Base-by-base conservation (phyloP, 164 flowering plant species). In the Vitis rupestris region DNA sequence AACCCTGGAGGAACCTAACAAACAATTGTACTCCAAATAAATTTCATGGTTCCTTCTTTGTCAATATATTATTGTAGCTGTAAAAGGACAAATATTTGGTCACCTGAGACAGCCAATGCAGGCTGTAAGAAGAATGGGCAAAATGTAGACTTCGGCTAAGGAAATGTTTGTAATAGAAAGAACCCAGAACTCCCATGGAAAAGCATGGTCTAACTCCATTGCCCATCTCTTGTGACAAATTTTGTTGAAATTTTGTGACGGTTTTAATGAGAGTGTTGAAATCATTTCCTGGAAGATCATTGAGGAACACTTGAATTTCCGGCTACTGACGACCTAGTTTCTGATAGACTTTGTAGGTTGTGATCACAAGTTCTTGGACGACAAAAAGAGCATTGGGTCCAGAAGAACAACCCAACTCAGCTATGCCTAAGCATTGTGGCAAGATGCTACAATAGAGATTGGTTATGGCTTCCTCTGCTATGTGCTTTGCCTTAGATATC, bases 51-150 rank as follows among this genome's bases (percentile, higher is more conserved):
- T 31, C 7, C 37, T 31, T 31, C 37, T 31, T 31, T 3, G 37
- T 31, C 7, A 31, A 31, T 31, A 31, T 1, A 31, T 31, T 6
- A 31, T 31, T 31, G 5, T 31, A 31, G 37, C 5, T 31, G 37
- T 31, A 31, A 17, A 17, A 17, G 17, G 2, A 2, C 5, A 31
- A 31, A 31, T 31, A 2, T 0, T 2, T 2, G 5, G 37, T 31
- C 37, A 31, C 37, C 63, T 57, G 47, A 12, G 70, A 67, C 44
- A 67, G 53, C 63, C 70, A 67, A 19, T 58, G 61, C 17, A 56
- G 53, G 9, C 70, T 9, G 13, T 17, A 11, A 58, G 63, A 57
- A 9, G 70, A 67, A 47, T 67, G 70, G 14, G 19, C 31, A 16
- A 67, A 67, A 19, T 67, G 31, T 12, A 67, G 15, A 17, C 37